Conservation (phyloP, 2,329 filamentous ascomycete genomes). For the Ascochyta viciae-villosae region DNA sequence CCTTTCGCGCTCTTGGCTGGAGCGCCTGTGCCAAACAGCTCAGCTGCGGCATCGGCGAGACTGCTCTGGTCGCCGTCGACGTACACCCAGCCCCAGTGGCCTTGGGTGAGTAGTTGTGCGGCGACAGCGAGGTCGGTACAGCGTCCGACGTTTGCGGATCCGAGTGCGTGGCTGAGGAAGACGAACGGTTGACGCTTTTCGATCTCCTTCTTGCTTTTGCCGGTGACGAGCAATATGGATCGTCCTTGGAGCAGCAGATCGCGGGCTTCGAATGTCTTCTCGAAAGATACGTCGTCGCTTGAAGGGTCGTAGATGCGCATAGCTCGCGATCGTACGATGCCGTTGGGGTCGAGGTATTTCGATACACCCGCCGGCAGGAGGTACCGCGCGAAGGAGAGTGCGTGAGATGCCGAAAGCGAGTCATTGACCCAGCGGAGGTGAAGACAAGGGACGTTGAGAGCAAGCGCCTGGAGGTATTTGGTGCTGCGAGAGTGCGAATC, state of each 20-base stretch:
- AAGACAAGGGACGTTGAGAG: constrained; percentile 85
- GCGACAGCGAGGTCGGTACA: constrained; percentile 73
- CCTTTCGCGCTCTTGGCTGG: constrained; percentile 35
- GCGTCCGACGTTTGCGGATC: constrained; percentile 70
- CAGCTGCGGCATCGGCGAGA: constrained; percentile 61
- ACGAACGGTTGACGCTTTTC: constrained; percentile 74
- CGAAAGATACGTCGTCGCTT: constrained; percentile 51
- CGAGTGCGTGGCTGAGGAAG: constrained; percentile 81
- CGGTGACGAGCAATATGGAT: constrained; percentile 75
- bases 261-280: constrained; percentile 49
- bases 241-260: constrained; percentile 69
- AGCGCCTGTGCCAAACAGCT: constrained; percentile 51
- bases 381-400: constrained; percentile 81
- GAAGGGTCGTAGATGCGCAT: constrained; percentile 68
- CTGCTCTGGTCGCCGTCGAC: constrained; percentile 72
- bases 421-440: constrained; percentile 80
- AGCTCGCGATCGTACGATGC: constrained; percentile 77
- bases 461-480: constrained; percentile 95
- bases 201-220: constrained; percentile 66
- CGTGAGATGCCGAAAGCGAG: constrained; percentile 66
- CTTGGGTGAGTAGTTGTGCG: constrained; percentile 62
- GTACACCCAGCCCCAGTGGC: constrained; percentile 80
- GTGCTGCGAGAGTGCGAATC: constrained; percentile 84
- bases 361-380: constrained; percentile 86
- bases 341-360: constrained; percentile 67